Evolutionary conservation across 192 early-diverging fungal species (phyloP), one percentile per base, ranked within the genome.

Genomic region (Endogone sp.): DNA sequence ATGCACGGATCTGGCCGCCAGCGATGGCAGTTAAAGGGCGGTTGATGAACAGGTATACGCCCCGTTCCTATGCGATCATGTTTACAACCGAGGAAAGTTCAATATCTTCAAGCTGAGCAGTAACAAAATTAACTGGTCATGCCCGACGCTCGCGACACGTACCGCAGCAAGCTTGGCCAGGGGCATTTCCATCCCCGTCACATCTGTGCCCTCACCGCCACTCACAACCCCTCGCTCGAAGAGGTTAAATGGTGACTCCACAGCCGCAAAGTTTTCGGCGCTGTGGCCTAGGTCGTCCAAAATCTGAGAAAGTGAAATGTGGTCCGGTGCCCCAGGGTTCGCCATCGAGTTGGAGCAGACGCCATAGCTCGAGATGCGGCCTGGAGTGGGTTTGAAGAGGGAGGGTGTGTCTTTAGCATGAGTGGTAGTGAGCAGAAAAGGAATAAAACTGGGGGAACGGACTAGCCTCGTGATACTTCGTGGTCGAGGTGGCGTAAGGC

Each of bases 171-270:
- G 4, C 37, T 44, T 44, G 6, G 37, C 37, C 13, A 44, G 37
- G 6, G 37, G 37, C 6, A 8, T 13, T 13, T 13, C 27, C 59
- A 20, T n/a, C 59, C 4, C 59, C 59, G 23, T 9, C 22, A 26
- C 22, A 60, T 60, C 59, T 20, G 4, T n/a, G n/a, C 20, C 4
- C 59, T 8, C 59, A 60, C n/a, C 27, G 4, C 59, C 59, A 8
- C 86, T 73, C 57, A 86, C 59, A 10, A 78, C 80, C 29, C 90
- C 85, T 20, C 82, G 76, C 64, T 93, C 92, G 81, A 88, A 92
- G 32, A 93, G 29, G 64, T 93, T 93, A 68, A 92, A 82, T 3
- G 92, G 92, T 29, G 81, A 83, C 69, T 92, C 73, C n/a, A 90
- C 76, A 0, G 85, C 85, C 29, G 81, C 68, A 66, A 93, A 86